Base-by-base conservation (phyloP, 1,139 yeast species). In the Komagataea norvegica region DNA sequence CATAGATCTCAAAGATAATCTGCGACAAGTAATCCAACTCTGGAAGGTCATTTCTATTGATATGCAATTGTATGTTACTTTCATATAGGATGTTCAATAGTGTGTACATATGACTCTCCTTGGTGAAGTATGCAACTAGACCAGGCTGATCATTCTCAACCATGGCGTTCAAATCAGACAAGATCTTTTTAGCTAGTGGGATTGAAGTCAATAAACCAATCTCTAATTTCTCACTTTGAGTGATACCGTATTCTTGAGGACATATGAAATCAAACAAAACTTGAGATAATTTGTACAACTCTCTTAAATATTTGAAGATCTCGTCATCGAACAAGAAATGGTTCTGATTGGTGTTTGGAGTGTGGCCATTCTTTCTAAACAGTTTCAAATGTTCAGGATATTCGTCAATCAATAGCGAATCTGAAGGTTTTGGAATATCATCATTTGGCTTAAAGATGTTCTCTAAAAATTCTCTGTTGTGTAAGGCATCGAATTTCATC, bases 201-300 rank as follows among this genome's bases (percentile, higher is more conserved):
- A 93, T 71, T 1, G 96, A 87, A 0, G 99, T 93, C 51, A 93
- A 69, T 43, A 93, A 67, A 3, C 99, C 98, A 65, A 93, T 93
- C 59, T 93, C 98, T 44, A 93, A 70, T 58, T 93, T 93, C 59
- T 93, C 98, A 56, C 84, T 85, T 55, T 88, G 95, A 48, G 89
- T 89, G 49, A 93, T 93, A 47, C 99, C 99, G 57, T 93, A 93
- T 57, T 93, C 98, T 61, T 93, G 97, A 10, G 99, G 99, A 61
- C 98, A 91, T 37, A 93, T 88, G 55, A 91, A 91, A 62, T 93
- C 99, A 64, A 93, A 93, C 47, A 93, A 65, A 5, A 93, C 96
- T 60, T 93, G 93, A 1, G 96, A 86, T 39, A 93, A 69, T 46
- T 91, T 70, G 60, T 89, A 93, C 41, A 93, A 70, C 56, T 93